phyloP scores from a whole-genome alignment of 257 asterid genomes.

The Nicotiana otophora region DNA sequence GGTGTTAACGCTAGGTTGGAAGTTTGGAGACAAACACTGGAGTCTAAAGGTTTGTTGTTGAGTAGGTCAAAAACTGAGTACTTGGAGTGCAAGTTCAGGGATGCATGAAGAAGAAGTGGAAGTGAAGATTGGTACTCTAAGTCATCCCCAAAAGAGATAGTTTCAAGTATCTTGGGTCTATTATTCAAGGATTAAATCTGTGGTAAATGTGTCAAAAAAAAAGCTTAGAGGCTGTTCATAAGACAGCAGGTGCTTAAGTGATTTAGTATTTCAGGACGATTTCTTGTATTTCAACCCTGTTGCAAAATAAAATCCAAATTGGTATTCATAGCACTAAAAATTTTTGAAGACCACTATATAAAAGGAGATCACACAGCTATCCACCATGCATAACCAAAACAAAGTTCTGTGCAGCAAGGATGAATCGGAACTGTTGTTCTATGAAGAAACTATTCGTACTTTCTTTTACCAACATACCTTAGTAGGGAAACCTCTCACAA shows the following conservation, averaged over 20 bases:
- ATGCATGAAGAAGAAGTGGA: too few species aligned
- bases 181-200: background rate
- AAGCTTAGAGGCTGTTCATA: background rate
- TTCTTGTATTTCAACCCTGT: background rate
- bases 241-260: background rate
- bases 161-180: too few species aligned
- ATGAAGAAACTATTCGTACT: background rate
- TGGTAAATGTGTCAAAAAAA: background rate
- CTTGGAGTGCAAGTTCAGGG: too few species aligned
- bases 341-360: background rate
- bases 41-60: too few species aligned
- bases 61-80: too few species aligned
- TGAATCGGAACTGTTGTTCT: background rate
- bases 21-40: too few species aligned
- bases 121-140: too few species aligned
- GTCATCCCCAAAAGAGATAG: too few species aligned
- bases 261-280: background rate
- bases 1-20: too few species aligned
- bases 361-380: background rate
- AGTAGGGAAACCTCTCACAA: constrained; percentile 85
- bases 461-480: constrained; percentile 44
- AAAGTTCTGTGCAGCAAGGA: background rate
- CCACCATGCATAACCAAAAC: background rate
- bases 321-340: background rate
- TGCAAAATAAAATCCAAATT: background rate